These are phyloP conservation scores for Kwoniella sp. DNA, from an alignment of 768 basidiomycete species.

Conservation along the genomic window DNA sequence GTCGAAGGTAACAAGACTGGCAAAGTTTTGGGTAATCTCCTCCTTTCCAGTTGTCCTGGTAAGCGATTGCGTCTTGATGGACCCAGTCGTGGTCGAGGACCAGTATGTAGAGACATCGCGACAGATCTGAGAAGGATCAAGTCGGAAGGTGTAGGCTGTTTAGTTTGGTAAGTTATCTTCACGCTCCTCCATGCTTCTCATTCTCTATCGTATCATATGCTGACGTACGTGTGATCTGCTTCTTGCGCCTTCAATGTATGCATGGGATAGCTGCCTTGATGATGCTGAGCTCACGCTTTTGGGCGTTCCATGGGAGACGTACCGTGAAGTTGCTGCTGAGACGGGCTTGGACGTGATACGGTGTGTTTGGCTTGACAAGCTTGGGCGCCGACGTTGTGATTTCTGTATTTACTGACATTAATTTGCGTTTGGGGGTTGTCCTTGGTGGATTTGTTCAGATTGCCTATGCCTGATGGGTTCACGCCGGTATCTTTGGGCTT, in stretches of 20 bases:
- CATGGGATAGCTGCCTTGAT: conserved; percentile 70
- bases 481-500: conserved; percentile 65
- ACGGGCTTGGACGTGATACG: conserved; percentile 79
- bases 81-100: conserved; percentile 73
- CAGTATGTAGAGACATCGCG: conserved; percentile 79
- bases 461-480: conserved; percentile 89
- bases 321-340: conserved; percentile 64
- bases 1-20: not conserved
- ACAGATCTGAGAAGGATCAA: conserved; percentile 75
- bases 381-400: not conserved
- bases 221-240: conserved; percentile 11
- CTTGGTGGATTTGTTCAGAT: conserved; percentile 57
- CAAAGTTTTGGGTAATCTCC: conserved; percentile 75
- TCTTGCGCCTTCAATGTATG: conserved; percentile 1
- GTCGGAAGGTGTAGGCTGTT: conserved; percentile 70
- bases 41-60: conserved; percentile 88
- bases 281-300: conserved; percentile 79
- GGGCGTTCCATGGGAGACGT: conserved; percentile 83
- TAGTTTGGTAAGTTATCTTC: conserved; percentile 69
- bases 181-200: not conserved
- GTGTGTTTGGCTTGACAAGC: conserved; percentile 55
- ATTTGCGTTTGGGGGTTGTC: not conserved
- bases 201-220: not conserved
- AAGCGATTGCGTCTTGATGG: conserved; percentile 75
- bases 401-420: conserved; percentile 10